Conservation (phyloP, 2,329 filamentous ascomycete genomes). For the Xylariomycetidae sp. region DNA sequence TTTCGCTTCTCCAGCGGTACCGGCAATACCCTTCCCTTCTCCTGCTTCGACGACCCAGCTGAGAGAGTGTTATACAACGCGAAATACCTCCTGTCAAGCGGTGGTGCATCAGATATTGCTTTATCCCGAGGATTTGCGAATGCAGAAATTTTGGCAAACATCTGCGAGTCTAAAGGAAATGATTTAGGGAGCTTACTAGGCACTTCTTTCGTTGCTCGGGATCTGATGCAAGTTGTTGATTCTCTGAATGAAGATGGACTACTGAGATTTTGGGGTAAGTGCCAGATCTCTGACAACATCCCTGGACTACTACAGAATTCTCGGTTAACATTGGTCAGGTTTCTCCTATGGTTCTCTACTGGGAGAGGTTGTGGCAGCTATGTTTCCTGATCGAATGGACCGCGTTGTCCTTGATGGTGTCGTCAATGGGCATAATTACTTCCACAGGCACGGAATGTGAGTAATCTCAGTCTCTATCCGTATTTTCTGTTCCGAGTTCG, state of each 20-base stretch:
- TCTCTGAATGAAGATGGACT: constrained; percentile 32
- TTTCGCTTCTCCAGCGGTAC: constrained; percentile 3
- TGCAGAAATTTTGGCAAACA: constrained; percentile 13
- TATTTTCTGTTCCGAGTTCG: too few relatives aligned
- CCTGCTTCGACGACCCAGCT: constrained; percentile 11
- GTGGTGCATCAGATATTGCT: constrained; percentile 15
- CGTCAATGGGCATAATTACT: too few relatives aligned
- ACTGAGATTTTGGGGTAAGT: constrained; percentile 32
- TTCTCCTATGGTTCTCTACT: constrained; percentile 37
- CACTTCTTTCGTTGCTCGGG: constrained; percentile 31
- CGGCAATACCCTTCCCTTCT: constrained; percentile 14
- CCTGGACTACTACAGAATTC: too few relatives aligned
- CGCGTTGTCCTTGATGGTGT: constrained; percentile 34
- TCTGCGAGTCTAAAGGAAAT: constrained; percentile 18
- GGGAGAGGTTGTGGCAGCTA: constrained; percentile 33
- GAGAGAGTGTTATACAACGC: too few relatives aligned
- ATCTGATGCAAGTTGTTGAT: constrained; percentile 35
- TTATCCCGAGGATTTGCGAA: constrained; percentile 14
- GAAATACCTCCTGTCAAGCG: too few relatives aligned
- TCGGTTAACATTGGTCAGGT: too few relatives aligned
- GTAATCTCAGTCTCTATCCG: background rate
- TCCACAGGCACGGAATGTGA: too few relatives aligned
- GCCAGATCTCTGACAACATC: too few relatives aligned
- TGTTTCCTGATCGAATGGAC: constrained; percentile 38
- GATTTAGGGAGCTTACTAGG: constrained; percentile 23